Evolutionary conservation across 1,284 basidiomycete genomes (phyloP).

Genomic region (Pseudozyma pruni): DNA sequence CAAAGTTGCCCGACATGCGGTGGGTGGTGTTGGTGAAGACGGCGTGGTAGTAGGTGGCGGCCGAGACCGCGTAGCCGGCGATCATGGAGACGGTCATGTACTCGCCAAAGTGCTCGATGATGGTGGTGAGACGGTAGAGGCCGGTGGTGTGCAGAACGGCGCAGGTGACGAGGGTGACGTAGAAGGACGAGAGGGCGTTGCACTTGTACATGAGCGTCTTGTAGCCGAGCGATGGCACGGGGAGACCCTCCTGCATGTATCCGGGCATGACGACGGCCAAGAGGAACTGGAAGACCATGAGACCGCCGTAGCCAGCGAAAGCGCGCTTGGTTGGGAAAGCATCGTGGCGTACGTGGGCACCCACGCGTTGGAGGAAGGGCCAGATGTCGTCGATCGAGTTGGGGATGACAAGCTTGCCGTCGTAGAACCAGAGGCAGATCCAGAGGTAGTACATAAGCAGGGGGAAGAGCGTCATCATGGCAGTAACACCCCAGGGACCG

Average conservation of each 20-base stretch:
- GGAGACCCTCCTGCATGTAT: conserved; percentile 81
- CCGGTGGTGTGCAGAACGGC: conserved; percentile 81
- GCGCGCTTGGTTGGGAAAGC: conserved; percentile 90
- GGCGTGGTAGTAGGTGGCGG: conserved; percentile 64
- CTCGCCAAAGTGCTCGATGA: conserved; percentile 96
- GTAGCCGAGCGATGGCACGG: conserved; percentile 72
- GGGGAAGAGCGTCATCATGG: conserved; percentile 95
- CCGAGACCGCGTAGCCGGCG: conserved; percentile 77
- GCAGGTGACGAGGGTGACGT: conserved; percentile 83
- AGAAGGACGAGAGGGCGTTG: conserved; percentile 84
- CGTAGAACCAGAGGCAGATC: conserved; percentile 96
- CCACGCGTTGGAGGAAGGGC: conserved; percentile 86
- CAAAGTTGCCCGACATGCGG: conserved; percentile 90
- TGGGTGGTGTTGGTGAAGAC: conserved; percentile 63
- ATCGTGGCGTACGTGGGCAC: conserved; percentile 84
- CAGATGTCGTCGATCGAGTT: conserved; percentile 77
- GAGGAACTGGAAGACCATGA: conserved; percentile 87
- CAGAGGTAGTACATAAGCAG: conserved; percentile 96
- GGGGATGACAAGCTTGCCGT: conserved; percentile 85
- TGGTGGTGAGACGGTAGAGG: conserved; percentile 89
- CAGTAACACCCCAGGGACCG: conserved; percentile 87
- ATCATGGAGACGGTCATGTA: conserved; percentile 97
- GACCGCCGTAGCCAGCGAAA: conserved; percentile 77
- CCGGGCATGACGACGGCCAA: conserved; percentile 92
- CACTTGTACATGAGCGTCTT: conserved; percentile 95